phyloP scores from a whole-genome alignment of 1,139 yeast species.

The Zygosaccharomyces sapae region DNA sequence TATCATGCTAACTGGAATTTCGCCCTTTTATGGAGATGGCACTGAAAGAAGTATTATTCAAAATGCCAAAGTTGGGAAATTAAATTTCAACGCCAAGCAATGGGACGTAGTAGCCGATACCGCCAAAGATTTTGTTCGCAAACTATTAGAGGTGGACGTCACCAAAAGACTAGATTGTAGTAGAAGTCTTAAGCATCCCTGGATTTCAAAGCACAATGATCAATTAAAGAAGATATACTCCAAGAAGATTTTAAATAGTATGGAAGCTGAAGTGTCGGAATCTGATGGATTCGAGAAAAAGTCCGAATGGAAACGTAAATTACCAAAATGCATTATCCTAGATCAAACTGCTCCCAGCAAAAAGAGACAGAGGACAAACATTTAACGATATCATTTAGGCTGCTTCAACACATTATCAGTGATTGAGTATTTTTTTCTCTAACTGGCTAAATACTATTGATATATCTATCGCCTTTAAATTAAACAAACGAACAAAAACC shows the following conservation, averaged over 20 bases:
- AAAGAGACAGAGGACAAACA: slow-evolving; percentile 16
- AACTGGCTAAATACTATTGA: not conserved
- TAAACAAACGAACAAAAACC: no score
- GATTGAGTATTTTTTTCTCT: not conserved
- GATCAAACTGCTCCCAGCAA: slow-evolving; percentile 19
- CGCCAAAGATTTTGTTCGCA: slow-evolving; percentile 45
- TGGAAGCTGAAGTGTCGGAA: not conserved
- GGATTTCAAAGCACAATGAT: slow-evolving; percentile 43
- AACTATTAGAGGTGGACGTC: slow-evolving; percentile 42
- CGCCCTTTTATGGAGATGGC: slow-evolving; percentile 55
- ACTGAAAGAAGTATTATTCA: slow-evolving; percentile 38
- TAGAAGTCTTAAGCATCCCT: slow-evolving; percentile 42
- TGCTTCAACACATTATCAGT: not conserved
- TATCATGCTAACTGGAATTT: slow-evolving; percentile 54
- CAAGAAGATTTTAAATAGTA: slow-evolving; percentile 28
- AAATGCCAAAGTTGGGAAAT: slow-evolving; percentile 41
- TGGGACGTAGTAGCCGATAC: slow-evolving; percentile 42
- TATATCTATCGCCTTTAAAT: not conserved
- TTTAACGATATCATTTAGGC: not conserved
- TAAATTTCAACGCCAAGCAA: slow-evolving; percentile 40
- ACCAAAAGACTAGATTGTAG: slow-evolving; percentile 38
- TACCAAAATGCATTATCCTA: slow-evolving; percentile 25
- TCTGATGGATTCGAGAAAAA: not conserved
- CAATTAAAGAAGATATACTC: slow-evolving; percentile 34
- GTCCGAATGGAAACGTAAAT: slow-evolving; percentile 25